Evolutionary conservation across 371 early-diverging fungal species (phyloP), one percentile per base, ranked within the genome.

Genomic region (Thermomucor indicae-seudaticae): DNA sequence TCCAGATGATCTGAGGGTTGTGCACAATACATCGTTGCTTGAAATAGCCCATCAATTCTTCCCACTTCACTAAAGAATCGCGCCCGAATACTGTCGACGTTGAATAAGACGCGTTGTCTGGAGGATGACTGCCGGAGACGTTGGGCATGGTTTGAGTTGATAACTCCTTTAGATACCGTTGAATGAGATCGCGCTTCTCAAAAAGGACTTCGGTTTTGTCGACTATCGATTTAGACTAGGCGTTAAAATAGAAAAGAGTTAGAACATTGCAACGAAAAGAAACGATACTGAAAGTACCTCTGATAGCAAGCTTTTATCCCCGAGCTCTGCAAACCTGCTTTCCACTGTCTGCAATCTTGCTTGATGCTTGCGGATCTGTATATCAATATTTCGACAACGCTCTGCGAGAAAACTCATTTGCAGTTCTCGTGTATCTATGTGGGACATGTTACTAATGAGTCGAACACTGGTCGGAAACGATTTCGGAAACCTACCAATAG

Each of bases 311-410:
- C 44, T 51, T 31, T 53, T 42, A 27, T 62, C 56, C 11, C 57
- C 49, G 4, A 34, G 46, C 8, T 24, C 53, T n/a, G 51, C 37
- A 2, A 65, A 49, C 42, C 59, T 72, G 12, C 57, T 51, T 51
- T 75, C 73, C 27, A 70, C 64, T 28, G 46, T 59, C 30, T 68
- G 57, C 20, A 75, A 45, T 22, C 67, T 57, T 6, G 68, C 52
- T 46, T 72, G 70, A 47, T 73, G 75, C 23, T 79, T 73, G 24
- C 70, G 49, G 43, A 88, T 85, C n/a, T 79, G 73, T 2, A 68
- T 48, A 45, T 83, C 81, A 43, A 88, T 78, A 27, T 77, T 83
- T 19, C 67, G 66, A 42, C 77, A 62, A n/a, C 88, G 70, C 23
- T 68, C 60, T 28, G 65, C 60, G 31, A 82, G 64, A 4, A 86